Evolutionary conservation across 2,329 filamentous ascomycete species (phyloP).

Genomic region (Fusarium dlaminii): DNA sequence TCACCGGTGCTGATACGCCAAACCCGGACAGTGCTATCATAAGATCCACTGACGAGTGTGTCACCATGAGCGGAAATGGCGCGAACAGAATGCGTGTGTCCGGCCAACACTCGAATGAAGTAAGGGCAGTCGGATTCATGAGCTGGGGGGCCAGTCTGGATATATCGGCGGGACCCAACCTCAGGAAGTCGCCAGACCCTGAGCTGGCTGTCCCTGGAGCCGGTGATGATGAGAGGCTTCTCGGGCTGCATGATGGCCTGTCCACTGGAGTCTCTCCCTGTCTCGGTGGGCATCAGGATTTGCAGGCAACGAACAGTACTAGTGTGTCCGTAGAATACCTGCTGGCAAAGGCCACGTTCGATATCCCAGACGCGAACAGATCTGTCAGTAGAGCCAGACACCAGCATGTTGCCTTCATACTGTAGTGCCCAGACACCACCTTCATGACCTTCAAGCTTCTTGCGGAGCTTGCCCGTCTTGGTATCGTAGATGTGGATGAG

Average conservation of each 20-base stretch:
- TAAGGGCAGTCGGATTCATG: conserved; percentile 88
- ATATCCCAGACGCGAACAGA: conserved; percentile 99
- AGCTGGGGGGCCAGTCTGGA: conserved; percentile 79
- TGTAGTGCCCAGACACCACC: conserved; percentile 98
- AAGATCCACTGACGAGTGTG: conserved; percentile 96
- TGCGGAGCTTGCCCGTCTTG: conserved; percentile 86
- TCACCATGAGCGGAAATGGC: conserved; percentile 96
- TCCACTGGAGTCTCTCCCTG: conserved; percentile 76
- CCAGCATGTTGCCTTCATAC: conserved; percentile 93
- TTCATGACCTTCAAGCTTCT: conserved; percentile 90
- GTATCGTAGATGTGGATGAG: conserved; percentile 99
- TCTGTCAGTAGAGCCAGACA: conserved; percentile 94
- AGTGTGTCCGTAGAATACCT: conserved; percentile 97
- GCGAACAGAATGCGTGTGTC: conserved; percentile 92
- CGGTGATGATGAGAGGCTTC: conserved; percentile 95
- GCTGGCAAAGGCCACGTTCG: conserved; percentile 88
- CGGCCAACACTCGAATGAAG: conserved; percentile 86
- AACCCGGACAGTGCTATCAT: conserved; percentile 93
- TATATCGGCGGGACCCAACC: conserved; percentile 78
- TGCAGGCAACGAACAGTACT: conserved; percentile 96
- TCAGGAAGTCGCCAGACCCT: conserved; percentile 94
- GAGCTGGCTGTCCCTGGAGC: conserved; percentile 92
- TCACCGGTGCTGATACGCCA: conserved; percentile 98
- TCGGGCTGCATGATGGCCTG: conserved; percentile 88
- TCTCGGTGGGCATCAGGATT: conserved; percentile 86